These are phyloP conservation scores for Yarrowia hollandica DNA, from an alignment of 805 yeast species.

Conservation along the genomic window DNA sequence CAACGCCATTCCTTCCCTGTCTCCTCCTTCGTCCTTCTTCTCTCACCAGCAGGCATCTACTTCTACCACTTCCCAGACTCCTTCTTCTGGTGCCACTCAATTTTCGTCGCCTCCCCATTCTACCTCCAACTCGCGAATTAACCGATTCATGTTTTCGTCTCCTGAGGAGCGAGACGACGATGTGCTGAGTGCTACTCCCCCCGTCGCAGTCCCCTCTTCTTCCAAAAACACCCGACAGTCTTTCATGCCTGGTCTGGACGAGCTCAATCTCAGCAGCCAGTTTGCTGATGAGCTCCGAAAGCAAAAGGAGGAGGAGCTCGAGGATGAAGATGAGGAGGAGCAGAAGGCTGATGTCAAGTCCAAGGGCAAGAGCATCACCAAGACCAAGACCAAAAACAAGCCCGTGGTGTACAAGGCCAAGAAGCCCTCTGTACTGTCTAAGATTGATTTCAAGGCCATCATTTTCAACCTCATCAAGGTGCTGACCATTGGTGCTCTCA, in stretches of 20 bases:
- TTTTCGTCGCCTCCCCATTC: slow-evolving; percentile 18
- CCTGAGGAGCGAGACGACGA: slow-evolving; percentile 17
- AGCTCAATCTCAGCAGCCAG: slow-evolving; percentile 28
- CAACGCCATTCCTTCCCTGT: slow-evolving; percentile 2
- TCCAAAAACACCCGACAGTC: slow-evolving; percentile 31
- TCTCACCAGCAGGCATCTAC: neutral
- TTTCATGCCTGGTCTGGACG: slow-evolving; percentile 35
- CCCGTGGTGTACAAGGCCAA: slow-evolving; percentile 24
- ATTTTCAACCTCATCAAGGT: slow-evolving; percentile 24
- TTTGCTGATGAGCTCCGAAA: slow-evolving; percentile 11
- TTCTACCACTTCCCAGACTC: slow-evolving; percentile 9
- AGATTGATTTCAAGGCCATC: slow-evolving; percentile 13
- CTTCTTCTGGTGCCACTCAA: neutral
- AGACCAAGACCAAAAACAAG: slow-evolving; percentile 19
- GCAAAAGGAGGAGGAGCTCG: slow-evolving; percentile 23
- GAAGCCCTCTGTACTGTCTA: slow-evolving; percentile 4
- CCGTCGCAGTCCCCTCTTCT: neutral
- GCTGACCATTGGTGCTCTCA: slow-evolving; percentile 28
- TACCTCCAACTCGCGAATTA: slow-evolving; percentile 24
- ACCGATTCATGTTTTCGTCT: slow-evolving; percentile 28
- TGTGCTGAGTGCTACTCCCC: slow-evolving; percentile 7
- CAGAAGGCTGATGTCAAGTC: neutral
- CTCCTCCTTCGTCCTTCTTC: slow-evolving; percentile 22
- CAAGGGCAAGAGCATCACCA: slow-evolving; percentile 14
- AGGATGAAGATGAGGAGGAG: slow-evolving; percentile 5